phyloP scores from a whole-genome alignment of 169 alveolate genomes.

The Eimeria brunetti region DNA sequence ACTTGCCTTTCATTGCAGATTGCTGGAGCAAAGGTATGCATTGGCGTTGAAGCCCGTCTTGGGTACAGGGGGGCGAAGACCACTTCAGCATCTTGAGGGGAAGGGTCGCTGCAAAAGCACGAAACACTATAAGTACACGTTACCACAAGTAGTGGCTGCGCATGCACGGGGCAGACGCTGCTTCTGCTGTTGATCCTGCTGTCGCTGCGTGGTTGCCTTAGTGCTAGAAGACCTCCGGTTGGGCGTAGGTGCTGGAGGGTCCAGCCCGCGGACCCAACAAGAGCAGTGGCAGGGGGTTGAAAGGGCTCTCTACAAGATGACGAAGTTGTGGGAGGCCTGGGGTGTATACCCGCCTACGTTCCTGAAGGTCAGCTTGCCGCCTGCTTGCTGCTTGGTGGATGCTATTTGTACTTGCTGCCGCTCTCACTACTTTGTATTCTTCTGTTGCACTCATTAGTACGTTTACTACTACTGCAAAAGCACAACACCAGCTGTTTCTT shows the following conservation, averaged over 20 bases:
- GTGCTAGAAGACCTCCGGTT: slow-evolving; percentile 67
- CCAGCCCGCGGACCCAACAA: slow-evolving; percentile 61
- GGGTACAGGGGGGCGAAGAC: not conserved
- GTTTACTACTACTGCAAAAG: not conserved
- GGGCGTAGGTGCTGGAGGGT: slow-evolving; percentile 69
- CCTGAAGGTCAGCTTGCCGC: slow-evolving; percentile 40
- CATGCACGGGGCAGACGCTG: not conserved
- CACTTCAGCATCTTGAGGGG: not conserved
- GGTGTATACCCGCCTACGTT: slow-evolving; percentile 67
- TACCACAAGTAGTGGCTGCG: not conserved
- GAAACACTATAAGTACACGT: not conserved
- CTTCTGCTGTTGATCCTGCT: slow-evolving; percentile 15
- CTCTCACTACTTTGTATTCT: not conserved
- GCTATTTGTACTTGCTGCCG: not conserved
- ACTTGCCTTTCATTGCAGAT: slow-evolving; percentile 83
- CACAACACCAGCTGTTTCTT: not conserved
- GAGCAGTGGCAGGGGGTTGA: slow-evolving; percentile 75
- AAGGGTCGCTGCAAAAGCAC: not conserved
- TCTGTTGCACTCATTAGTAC: not conserved
- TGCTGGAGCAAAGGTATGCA: slow-evolving; percentile 81
- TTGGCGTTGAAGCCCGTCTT: not conserved
- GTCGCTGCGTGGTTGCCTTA: slow-evolving; percentile 1
- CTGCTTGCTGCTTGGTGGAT: not conserved
- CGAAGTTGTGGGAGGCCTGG: slow-evolving; percentile 73
- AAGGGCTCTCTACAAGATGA: slow-evolving; percentile 73